phyloP scores from a whole-genome alignment of 2,329 filamentous ascomycete species.

The Penicillium digitatum region DNA sequence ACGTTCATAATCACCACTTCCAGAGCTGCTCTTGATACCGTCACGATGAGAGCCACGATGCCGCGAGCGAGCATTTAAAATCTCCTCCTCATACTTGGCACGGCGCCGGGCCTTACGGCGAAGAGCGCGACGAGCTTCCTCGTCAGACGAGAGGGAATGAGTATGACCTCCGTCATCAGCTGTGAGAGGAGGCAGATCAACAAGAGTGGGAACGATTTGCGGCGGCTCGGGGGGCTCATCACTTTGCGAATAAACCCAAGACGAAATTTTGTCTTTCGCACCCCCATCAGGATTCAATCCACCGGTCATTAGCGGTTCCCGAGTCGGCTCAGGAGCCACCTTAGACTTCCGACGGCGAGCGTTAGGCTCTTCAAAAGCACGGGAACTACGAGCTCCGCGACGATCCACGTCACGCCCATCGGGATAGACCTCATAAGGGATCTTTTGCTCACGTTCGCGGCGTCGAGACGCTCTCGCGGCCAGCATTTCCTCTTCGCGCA shows the following conservation, averaged over 20 bases:
- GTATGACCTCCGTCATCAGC: slow-evolving; percentile 28
- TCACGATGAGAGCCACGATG: slow-evolving; percentile 34
- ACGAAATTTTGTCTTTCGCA: slow-evolving; percentile 46
- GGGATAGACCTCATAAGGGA: slow-evolving; percentile 23
- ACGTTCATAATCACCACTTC: slow-evolving; percentile 40
- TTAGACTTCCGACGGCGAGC: slow-evolving; percentile 37
- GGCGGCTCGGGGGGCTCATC: slow-evolving; percentile 48
- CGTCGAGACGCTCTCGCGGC: slow-evolving; percentile 32
- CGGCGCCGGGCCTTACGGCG: slow-evolving; percentile 40
- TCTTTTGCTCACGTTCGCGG: slow-evolving; percentile 31
- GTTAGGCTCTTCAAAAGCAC: slow-evolving; percentile 34
- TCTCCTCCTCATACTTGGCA: slow-evolving; percentile 43
- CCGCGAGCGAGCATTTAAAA: slow-evolving; percentile 35
- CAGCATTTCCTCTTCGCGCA: slow-evolving; percentile 33
- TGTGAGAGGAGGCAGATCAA: slow-evolving; percentile 39
- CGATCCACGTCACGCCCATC: slow-evolving; percentile 29
- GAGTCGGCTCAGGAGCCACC: slow-evolving; percentile 19
- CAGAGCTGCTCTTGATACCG: slow-evolving; percentile 40
- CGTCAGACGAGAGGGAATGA: slow-evolving; percentile 42
- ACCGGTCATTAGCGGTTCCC: slow-evolving; percentile 32
- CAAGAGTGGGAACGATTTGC: slow-evolving; percentile 44
- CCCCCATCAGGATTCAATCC: slow-evolving; percentile 14
- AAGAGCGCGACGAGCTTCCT: slow-evolving; percentile 38
- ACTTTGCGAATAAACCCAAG: slow-evolving; percentile 48
- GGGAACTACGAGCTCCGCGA: slow-evolving; percentile 23